A percentile compares a stretch with the other conserved stretches of the same genome.
Evolutionary conservation across 441 rosid genomes (phyloP).

Genomic region (Raphanus hybrid): DNA sequence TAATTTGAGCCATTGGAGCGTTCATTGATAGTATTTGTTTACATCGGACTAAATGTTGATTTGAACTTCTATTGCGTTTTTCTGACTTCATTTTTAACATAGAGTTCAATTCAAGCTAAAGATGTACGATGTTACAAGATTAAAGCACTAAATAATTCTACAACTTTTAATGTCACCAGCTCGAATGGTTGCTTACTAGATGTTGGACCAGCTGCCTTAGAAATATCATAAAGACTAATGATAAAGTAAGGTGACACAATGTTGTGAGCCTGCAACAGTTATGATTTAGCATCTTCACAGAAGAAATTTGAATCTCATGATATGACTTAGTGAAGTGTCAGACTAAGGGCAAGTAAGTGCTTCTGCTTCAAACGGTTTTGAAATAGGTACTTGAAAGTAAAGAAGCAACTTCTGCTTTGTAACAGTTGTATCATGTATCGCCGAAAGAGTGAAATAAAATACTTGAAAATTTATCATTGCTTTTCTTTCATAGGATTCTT

Average conservation of each 20-base stretch:
- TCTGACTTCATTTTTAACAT: not conserved
- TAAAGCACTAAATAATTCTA: not conserved
- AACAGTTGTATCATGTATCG: not conserved
- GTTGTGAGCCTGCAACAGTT: not conserved
- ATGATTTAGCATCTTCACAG: not conserved
- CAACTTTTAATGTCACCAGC: not conserved
- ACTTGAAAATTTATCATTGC: not conserved
- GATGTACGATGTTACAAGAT: not conserved
- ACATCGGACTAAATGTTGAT: not conserved
- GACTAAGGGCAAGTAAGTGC: not conserved
- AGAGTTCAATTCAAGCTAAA: not conserved
- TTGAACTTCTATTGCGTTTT: not conserved
- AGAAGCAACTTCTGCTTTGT: not conserved
- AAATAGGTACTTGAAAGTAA: not conserved
- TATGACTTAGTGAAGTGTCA: not conserved
- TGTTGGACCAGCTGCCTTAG: too few relatives aligned
- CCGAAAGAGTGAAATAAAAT: conserved; percentile 2
- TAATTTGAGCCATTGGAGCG: not conserved
- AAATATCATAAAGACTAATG: too few relatives aligned
- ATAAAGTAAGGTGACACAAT: not conserved
- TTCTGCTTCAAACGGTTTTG: not conserved
- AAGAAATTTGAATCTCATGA: not conserved
- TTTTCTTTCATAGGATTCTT: conserved; percentile 11
- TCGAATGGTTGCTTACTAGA: too few relatives aligned
- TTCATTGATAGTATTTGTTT: not conserved